Evolutionary conservation across 1,139 yeast genomes (phyloP).

Genomic region (Lodderomyces elongisporus): DNA sequence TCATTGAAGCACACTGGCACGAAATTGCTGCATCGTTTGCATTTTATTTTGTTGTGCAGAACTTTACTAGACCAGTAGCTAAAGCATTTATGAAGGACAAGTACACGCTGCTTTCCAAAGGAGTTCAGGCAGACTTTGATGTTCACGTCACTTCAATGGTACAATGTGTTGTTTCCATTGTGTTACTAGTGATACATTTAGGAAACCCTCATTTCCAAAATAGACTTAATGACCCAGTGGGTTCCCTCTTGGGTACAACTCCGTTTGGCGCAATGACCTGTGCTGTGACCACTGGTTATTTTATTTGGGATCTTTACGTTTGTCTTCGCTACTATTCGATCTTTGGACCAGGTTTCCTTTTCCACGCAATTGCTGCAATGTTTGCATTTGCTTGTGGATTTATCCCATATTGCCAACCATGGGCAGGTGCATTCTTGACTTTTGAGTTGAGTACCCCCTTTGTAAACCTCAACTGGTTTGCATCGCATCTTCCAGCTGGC

Average conservation of each 20-base stretch:
- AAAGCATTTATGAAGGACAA: conserved; percentile 34
- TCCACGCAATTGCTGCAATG: conserved; percentile 83
- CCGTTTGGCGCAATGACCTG: conserved; percentile 72
- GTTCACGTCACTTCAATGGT: conserved; percentile 87
- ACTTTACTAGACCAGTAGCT: conserved; percentile 35
- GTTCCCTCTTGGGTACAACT: conserved; percentile 56
- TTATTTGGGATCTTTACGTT: conserved; percentile 82
- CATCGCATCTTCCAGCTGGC: conserved; percentile 64
- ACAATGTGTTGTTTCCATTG: conserved; percentile 61
- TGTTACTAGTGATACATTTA: conserved; percentile 55
- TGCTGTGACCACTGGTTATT: conserved; percentile 76
- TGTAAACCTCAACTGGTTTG: conserved; percentile 88
- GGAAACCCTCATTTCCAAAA: conserved; percentile 43
- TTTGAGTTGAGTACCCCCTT: conserved; percentile 94
- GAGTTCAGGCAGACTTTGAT: conserved; percentile 67
- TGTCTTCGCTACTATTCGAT: conserved; percentile 55
- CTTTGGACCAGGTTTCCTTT: conserved; percentile 78
- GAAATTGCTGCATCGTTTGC: conserved; percentile 39
- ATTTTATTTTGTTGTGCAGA: conserved; percentile 36
- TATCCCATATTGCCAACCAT: conserved; percentile 56
- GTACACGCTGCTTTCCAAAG: conserved; percentile 44
- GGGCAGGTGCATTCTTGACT: conserved; percentile 76
- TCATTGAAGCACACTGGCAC: conserved; percentile 48
- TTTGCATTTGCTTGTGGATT: conserved; percentile 60
- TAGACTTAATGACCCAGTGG: conserved; percentile 37